Base-by-base conservation (phyloP, 768 basidiomycete genomes). In the Kwoniella bestiolae region DNA sequence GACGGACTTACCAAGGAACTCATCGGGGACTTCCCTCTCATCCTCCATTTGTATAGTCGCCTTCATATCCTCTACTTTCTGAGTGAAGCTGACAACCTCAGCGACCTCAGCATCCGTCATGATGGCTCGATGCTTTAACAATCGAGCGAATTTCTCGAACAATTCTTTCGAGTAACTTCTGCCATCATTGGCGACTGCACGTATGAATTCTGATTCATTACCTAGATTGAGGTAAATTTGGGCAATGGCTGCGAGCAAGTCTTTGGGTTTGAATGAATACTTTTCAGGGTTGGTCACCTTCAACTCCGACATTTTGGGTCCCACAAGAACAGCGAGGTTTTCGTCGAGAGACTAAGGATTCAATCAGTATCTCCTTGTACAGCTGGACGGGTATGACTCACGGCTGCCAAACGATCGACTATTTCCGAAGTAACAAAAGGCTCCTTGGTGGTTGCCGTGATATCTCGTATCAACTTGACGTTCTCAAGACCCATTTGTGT, bases 381-480 rank as follows among this genome's bases (percentile, higher is more conserved):
- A 4, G 3, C 29, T 18, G 34, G 34, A 7, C 28, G 28, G 26
- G 21, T 31, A 2, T 18, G 38, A 69, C 77, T 57, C 91, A 96
- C 97, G 0, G 94, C 94, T 3, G 96, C 96, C 16, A 99, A 85
- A 35, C 91, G 87, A 79, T 94, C 90, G 56, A 98, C 91, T 51
- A 99, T 97, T 82, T 99, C 96, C 7, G 91, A 90, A 82, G 92
- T 90, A 87, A 96, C 90, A 82, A 97, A 99, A 0, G 96, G 94
- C 28, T 84, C 86, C 78, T 90, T 92, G 0, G 92, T 91, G 79
- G 95, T 91, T 0, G 89, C 90, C 0, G 95, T 95, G 83, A 98
- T 94, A 59, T 91, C 85, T 78, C 91, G 92, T 72, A 99, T 86
- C 18, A 97, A 84, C 53, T 89, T 88, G n/a, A 99, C 90, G 3